These are phyloP conservation scores for Colletotrichum liaoningense DNA, from an alignment of 2,329 filamentous ascomycete genomes.

Conservation along the genomic window DNA sequence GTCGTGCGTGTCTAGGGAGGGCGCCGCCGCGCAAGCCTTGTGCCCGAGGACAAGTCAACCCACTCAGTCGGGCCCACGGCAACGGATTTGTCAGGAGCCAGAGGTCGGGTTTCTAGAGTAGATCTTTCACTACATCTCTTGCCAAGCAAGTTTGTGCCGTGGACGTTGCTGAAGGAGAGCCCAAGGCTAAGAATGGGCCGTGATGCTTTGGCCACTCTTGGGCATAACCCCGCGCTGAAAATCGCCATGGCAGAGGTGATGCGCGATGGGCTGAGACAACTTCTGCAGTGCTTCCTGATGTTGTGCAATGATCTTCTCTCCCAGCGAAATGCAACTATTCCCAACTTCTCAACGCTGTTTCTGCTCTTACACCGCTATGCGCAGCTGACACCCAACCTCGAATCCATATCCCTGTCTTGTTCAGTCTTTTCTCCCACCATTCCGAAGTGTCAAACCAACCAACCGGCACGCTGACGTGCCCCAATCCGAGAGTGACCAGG, in stretches of 20 bases:
- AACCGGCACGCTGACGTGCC: neutral
- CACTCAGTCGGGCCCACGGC: neutral
- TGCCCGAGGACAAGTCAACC: neutral
- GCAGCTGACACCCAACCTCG: conserved; percentile 11
- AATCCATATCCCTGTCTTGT: conserved; percentile 4
- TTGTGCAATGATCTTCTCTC: neutral
- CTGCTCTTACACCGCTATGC: neutral
- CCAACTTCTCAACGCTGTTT: neutral
- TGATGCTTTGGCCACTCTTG: neutral
- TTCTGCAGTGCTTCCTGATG: no score
- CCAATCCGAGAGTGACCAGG: neutral
- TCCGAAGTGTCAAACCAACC: neutral
- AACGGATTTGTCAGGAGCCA: neutral
- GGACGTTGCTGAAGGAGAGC: neutral
- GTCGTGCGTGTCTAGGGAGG: neutral
- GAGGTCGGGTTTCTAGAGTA: neutral
- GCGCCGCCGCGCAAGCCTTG: neutral
- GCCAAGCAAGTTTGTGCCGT: neutral
- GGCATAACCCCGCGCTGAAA: neutral
- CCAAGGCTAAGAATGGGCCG: neutral
- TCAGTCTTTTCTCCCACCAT: no score
- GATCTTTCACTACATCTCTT: neutral
- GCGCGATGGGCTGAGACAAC: neutral
- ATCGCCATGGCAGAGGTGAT: neutral
- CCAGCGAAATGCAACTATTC: conserved; percentile 19